Conservation (phyloP, 495 filamentous ascomycete species). For the Lindgomyces ingoldianus region DNA sequence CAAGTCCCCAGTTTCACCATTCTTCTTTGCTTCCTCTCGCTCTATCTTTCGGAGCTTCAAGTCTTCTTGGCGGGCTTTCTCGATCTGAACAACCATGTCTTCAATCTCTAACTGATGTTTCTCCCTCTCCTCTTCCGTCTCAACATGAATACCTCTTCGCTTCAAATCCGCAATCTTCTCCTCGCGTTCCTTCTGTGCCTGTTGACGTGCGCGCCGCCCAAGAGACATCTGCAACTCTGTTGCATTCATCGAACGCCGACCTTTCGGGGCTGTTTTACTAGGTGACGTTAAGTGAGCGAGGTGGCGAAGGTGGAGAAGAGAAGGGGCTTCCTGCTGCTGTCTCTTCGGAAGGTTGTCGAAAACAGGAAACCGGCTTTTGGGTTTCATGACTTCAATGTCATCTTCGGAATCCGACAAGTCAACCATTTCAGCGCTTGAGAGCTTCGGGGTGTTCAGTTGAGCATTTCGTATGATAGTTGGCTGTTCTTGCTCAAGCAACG, state of each 20-base stretch:
- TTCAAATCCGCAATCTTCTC: slow-evolving; percentile 74
- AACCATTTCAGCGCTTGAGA: slow-evolving; percentile 13
- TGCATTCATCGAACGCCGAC: slow-evolving; percentile 58
- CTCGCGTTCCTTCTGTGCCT: slow-evolving; percentile 76
- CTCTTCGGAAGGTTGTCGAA: slow-evolving; percentile 69
- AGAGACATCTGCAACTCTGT: slow-evolving; percentile 70
- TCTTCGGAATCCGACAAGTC: slow-evolving; percentile 60
- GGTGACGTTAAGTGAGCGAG: slow-evolving; percentile 75
- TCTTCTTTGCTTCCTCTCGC: slow-evolving; percentile 66
- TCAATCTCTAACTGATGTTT: slow-evolving; percentile 80
- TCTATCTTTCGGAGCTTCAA: slow-evolving; percentile 77
- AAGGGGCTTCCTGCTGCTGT: slow-evolving; percentile 60
- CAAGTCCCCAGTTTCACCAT: slow-evolving; percentile 54
- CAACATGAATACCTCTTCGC: slow-evolving; percentile 77
- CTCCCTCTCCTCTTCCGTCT: slow-evolving; percentile 81
- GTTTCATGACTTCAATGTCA: slow-evolving; percentile 63
- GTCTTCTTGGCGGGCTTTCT: slow-evolving; percentile 78
- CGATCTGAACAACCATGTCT: slow-evolving; percentile 79
- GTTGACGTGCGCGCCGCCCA: slow-evolving; percentile 68
- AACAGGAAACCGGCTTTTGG: slow-evolving; percentile 52
- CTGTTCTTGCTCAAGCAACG: slow-evolving; percentile 44
- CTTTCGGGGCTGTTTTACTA: slow-evolving; percentile 52
- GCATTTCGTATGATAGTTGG: slow-evolving; percentile 16
- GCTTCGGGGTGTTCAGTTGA: slow-evolving; percentile 6
- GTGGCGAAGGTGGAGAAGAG: slow-evolving; percentile 67